Base-by-base conservation (phyloP, 2,329 filamentous ascomycete genomes). In the Beauveria sp. region DNA sequence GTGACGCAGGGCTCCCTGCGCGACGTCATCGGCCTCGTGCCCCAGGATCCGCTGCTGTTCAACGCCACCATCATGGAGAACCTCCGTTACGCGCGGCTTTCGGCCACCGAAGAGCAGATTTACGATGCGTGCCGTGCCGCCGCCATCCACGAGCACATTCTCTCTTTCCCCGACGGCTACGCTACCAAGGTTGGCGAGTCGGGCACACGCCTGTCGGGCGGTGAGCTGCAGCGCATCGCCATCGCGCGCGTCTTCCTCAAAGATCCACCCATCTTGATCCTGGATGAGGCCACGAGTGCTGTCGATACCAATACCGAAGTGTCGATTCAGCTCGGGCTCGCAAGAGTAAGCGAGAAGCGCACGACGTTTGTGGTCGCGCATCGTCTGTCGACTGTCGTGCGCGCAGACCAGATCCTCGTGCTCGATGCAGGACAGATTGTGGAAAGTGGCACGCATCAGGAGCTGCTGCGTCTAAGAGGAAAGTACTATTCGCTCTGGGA, bases 261-360 rank as follows among this genome's bases (percentile, higher is more conserved):
- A 70, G 85, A 86, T 54, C 85, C 88, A 0, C 86, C 85, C 57
- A 84, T 91, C 60, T 79, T 91, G 28, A 80, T 91, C 62, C 77
- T 91, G 0, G 88, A 91, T 66, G 88, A 91, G 71, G 85, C 88
- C 0, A 90, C 89, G 3, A 88, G 86, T 1, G 87, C 88, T 3
- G 80, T 91, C 24, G 83, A 89, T 59, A 83, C 84, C 0, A 80
- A 83, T 28, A 86, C 83, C 0, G 83, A 86, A 67, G 77, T 79
- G 40, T 77, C 80, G 60, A 86, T 86, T 43, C 83, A 86, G 67
- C 76, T 80, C 55, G 80, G 80, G 6, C 78, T 83, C 26, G 74
- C 77, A 64, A 74, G 73, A 28, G 74, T 82, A 7, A 80, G 76
- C 18, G 71, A 73, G 5, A 80, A 79, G 2, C 74, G 80, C 43